Base-by-base conservation (phyloP, 768 basidiomycete genomes). In the Pisolithus marmoratus region DNA sequence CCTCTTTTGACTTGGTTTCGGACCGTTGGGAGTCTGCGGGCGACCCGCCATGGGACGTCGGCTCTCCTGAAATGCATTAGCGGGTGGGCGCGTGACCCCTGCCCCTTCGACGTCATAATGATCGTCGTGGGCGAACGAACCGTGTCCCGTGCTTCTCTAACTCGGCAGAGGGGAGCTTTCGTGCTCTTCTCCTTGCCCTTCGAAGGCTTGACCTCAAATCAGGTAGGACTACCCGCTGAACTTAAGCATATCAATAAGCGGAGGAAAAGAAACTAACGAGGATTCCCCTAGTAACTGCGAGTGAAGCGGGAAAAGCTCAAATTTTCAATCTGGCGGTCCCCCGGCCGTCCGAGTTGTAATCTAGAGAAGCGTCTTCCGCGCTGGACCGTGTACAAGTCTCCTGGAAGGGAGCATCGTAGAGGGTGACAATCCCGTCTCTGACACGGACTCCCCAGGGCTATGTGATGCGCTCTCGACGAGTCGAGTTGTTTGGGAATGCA, bases 261-360 rank as follows among this genome's bases (percentile, higher is more conserved):
- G 83, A 85, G 84, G 84, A 85, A 85, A 87, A 87, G 85, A 85
- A 87, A 87, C 83, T 84, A 86, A 86, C 84, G 79, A 84, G 84
- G 84, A 85, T 85, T 86, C 81, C 84, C 82, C 77, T 82, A 85
- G 84, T 85, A 85, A 82, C 84, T 82, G 84, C 82, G 80, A 85
- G 84, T 83, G 84, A 85, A 86, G 80, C 72, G 80, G 84, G 82
- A 86, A 80, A 72, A 84, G 82, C 83, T 84, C 84, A 84, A 85
- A 83, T 84, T 84, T 84, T 73, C 76, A 84, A 84, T 84, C 83
- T 84, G 83, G 77, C 74, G 63, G 76, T 72, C 29, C 74, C 70
- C 70, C 43, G 73, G 72, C 69, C 29, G 29, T 29, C 29, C 79
- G 80, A 83, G 78, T 83, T 84, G 83, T 84, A 83, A 81, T 83